Conservation (phyloP, 805 yeast species). For the Kazachstania taianensis region DNA sequence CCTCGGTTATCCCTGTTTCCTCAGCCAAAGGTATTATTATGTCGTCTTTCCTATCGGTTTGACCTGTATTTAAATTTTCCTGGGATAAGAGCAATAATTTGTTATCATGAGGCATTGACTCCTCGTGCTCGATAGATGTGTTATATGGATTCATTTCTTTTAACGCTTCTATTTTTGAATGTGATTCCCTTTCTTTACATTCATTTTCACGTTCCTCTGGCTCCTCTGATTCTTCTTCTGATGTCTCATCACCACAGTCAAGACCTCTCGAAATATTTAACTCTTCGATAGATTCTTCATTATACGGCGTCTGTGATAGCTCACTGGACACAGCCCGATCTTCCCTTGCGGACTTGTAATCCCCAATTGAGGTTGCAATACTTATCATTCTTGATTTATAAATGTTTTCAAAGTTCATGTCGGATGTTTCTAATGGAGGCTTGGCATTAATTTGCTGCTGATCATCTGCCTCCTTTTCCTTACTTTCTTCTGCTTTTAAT, state of each 20-base stretch:
- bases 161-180: no score
- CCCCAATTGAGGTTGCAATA: conserved; percentile 20
- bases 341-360: conserved; percentile 19
- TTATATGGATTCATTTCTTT: no score
- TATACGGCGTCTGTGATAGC: not conserved
- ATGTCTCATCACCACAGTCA: not conserved
- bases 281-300: conserved; percentile 1
- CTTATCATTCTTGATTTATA: conserved; percentile 17
- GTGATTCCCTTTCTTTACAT: no score
- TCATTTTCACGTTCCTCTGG: no score
- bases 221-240: not conserved
- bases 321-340: conserved; percentile 2
- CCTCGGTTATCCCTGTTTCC: no score
- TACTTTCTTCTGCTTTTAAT: conserved; percentile 6
- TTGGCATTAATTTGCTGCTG: not conserved
- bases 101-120: no score
- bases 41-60: no score
- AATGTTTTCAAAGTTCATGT: conserved; percentile 3
- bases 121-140: no score
- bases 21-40: no score
- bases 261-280: conserved; percentile 1
- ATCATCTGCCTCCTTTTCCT: not conserved
- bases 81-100: no score
- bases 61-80: no score
- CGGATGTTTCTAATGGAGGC: not conserved